phyloP scores from a whole-genome alignment of 140 eudicot species.

The Senecio squalidus region DNA sequence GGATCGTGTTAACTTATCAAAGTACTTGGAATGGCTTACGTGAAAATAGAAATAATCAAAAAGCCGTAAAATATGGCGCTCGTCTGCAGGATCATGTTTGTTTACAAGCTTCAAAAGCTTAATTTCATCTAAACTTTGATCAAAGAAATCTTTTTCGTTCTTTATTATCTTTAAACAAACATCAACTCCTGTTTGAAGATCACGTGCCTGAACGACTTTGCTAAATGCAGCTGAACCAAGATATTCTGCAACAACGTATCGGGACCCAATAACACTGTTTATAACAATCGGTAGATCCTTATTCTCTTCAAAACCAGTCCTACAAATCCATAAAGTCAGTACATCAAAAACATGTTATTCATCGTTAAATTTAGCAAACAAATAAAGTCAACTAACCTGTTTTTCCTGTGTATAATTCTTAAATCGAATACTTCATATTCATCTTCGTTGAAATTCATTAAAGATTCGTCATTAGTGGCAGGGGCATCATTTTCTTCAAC shows the following conservation, averaged over 20 bases:
- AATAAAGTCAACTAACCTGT: slow-evolving; percentile 51
- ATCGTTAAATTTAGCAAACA: background rate
- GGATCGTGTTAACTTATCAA: slow-evolving; percentile 7
- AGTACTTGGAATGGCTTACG: slow-evolving; percentile 32
- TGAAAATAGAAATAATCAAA: slow-evolving; percentile 93
- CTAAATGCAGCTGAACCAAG: slow-evolving; percentile 98
- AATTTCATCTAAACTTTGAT: slow-evolving; percentile 96
- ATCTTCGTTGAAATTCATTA: slow-evolving; percentile 35
- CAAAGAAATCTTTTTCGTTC: slow-evolving; percentile 93
- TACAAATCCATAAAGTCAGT: slow-evolving; percentile 31
- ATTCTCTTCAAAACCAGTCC: slow-evolving; percentile 97
- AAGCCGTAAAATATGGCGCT: slow-evolving; percentile 74
- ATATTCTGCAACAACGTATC: slow-evolving; percentile 70
- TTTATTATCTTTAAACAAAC: slow-evolving; percentile 96
- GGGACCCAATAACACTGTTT: slow-evolving; percentile 61
- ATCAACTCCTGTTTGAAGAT: slow-evolving; percentile 70
- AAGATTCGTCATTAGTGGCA: slow-evolving; percentile 33
- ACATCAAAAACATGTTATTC: background rate
- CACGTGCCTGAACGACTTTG: slow-evolving; percentile 87
- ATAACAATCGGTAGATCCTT: slow-evolving; percentile 79
- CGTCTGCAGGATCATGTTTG: slow-evolving; percentile 82
- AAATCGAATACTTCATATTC: slow-evolving; percentile 74
- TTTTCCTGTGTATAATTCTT: slow-evolving; percentile 83
- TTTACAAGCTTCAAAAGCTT: slow-evolving; percentile 92
- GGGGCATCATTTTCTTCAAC: slow-evolving; percentile 18